These are phyloP conservation scores for Oryza meridionalis DNA, from an alignment of 176 grass and related monocot species.

Conservation along the genomic window DNA sequence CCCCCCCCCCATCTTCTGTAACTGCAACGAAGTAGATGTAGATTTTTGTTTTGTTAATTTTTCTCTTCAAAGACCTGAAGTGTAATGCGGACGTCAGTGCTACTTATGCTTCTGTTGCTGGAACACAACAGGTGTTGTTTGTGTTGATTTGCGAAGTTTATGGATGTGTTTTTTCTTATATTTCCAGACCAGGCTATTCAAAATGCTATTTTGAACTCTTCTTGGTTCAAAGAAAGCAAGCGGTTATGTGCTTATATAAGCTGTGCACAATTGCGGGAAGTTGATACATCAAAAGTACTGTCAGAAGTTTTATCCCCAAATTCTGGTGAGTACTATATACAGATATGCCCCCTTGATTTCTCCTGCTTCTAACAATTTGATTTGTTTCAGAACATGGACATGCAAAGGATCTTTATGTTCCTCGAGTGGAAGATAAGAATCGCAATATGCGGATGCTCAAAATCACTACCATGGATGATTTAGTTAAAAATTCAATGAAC, in stretches of 20 bases:
- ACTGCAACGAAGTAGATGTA: not conserved
- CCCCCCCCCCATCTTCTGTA: not conserved
- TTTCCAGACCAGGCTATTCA: constrained; percentile 79
- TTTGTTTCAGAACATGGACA: constrained; percentile 54
- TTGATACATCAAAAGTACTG: constrained; percentile 86
- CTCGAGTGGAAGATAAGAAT: constrained; percentile 92
- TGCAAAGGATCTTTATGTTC: constrained; percentile 83
- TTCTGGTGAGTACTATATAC: constrained; percentile 54
- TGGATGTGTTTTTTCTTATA: not conserved
- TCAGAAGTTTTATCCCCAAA: constrained; percentile 43
- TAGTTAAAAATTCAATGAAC: constrained; percentile 92
- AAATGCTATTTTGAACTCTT: constrained; percentile 66
- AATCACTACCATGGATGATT: constrained; percentile 79
- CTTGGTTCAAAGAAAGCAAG: constrained; percentile 78
- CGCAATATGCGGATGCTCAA: constrained; percentile 92
- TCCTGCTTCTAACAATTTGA: constrained; percentile 31
- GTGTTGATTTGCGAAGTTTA: not conserved
- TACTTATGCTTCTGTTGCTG: constrained; percentile 5
- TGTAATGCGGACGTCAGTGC: not conserved
- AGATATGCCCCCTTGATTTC: not conserved
- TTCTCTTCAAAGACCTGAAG: not conserved
- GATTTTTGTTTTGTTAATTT: not conserved
- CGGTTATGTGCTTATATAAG: constrained; percentile 90
- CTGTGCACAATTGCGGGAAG: constrained; percentile 66
- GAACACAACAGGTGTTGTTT: not conserved